Conservation (phyloP, 345 rosid species). For the Euphorbia pulcherrima region DNA sequence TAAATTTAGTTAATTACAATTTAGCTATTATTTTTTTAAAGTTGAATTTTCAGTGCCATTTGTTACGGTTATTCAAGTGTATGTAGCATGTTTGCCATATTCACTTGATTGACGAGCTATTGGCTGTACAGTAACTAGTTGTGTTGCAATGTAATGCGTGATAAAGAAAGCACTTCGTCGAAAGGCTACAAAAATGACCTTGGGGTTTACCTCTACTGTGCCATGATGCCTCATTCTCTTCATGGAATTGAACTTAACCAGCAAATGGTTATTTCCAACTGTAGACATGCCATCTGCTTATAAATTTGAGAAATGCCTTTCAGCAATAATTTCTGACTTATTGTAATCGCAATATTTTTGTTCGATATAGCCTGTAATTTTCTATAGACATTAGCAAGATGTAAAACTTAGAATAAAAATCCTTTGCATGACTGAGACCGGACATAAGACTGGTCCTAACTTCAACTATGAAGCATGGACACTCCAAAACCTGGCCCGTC, state of each 20-base stretch:
- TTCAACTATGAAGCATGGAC: too few species aligned
- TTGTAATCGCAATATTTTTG: background rate
- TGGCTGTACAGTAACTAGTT: background rate
- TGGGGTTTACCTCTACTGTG: background rate
- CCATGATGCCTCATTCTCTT: background rate
- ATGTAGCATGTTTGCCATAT: background rate
- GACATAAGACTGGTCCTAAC: too few species aligned
- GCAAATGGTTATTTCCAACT: background rate
- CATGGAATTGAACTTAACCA: background rate
- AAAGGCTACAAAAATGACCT: background rate
- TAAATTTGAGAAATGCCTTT: background rate
- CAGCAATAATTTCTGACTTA: too few species aligned
- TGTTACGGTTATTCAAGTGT: background rate
- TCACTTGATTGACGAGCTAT: background rate
- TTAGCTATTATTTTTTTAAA: background rate
- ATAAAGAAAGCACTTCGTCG: background rate
- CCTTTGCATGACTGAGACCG: too few species aligned
- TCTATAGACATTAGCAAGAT: too few species aligned
- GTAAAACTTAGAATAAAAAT: too few species aligned
- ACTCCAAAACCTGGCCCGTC: too few species aligned
- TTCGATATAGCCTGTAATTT: too few species aligned
- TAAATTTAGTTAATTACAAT: background rate
- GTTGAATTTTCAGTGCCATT: background rate
- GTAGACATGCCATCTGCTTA: background rate
- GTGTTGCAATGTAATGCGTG: background rate